Evolutionary conservation across 495 filamentous ascomycete species (phyloP).

Genomic region (Cladorrhinum samala): DNA sequence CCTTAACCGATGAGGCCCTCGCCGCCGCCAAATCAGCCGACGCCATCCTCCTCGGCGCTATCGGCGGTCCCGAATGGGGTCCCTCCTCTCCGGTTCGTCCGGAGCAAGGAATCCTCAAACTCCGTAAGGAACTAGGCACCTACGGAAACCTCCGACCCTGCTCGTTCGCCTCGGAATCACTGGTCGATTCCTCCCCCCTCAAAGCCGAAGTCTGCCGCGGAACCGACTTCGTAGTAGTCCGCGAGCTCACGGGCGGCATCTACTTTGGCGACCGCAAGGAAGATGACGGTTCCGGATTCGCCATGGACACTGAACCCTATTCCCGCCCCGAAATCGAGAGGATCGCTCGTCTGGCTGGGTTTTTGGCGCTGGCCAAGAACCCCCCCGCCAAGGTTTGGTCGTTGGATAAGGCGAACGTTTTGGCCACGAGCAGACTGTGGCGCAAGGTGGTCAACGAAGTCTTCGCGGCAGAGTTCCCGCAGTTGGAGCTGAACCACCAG

Average conservation of each 20-base stretch:
- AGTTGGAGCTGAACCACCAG: constrained; percentile 78
- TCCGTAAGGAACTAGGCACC: constrained; percentile 89
- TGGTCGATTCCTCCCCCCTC: constrained; percentile 82
- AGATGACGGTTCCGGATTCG: constrained; percentile 56
- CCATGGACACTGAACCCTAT: constrained; percentile 88
- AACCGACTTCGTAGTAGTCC: constrained; percentile 90
- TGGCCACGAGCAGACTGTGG: constrained; percentile 87
- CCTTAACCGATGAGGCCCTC: constrained; percentile 82
- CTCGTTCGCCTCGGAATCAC: constrained; percentile 87
- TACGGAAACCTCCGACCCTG: constrained; percentile 98
- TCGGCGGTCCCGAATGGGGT: constrained; percentile 96
- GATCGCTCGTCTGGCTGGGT: constrained; percentile 74
- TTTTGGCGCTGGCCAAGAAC: constrained; percentile 71
- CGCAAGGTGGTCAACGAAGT: constrained; percentile 79
- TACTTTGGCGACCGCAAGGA: constrained; percentile 95
- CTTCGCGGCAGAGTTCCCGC: constrained; percentile 80
- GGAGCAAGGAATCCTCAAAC: constrained; percentile 87
- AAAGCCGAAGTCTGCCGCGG: constrained; percentile 81
- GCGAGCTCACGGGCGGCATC: constrained; percentile 91
- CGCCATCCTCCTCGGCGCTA: constrained; percentile 88
- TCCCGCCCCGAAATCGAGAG: constrained; percentile 82
- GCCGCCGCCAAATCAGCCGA: constrained; percentile 82
- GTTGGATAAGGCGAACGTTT: constrained; percentile 95
- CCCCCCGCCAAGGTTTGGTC: constrained; percentile 81
- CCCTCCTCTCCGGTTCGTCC: constrained; percentile 74